Evolutionary conservation across 768 basidiomycete genomes (phyloP).

Genomic region (Kondoa malvinella): DNA sequence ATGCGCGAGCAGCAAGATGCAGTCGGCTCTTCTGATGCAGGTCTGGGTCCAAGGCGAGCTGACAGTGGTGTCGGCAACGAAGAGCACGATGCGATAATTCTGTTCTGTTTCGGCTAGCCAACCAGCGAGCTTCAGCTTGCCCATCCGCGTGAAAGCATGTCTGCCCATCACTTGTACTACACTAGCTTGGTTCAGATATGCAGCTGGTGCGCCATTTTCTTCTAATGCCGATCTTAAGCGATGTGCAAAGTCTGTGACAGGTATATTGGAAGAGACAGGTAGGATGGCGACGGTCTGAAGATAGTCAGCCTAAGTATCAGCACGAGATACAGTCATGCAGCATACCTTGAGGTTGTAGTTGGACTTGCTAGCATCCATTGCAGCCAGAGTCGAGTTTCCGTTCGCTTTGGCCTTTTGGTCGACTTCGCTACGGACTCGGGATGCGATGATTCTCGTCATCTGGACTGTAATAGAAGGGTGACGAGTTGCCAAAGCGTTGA

Average conservation of each 20-base stretch:
- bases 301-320: slow-evolving; percentile 32
- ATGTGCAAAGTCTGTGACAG: slow-evolving; percentile 71
- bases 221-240: slow-evolving; percentile 78
- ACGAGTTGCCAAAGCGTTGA: slow-evolving; percentile 60
- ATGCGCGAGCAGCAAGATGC: slow-evolving; percentile 81
- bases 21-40: slow-evolving; percentile 91
- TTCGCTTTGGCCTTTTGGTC: slow-evolving; percentile 28
- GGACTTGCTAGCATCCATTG: slow-evolving; percentile 48
- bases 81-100: slow-evolving; percentile 77
- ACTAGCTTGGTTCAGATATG: slow-evolving; percentile 82
- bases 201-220: slow-evolving; percentile 79
- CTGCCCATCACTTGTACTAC: slow-evolving; percentile 79
- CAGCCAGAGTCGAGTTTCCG: slow-evolving; percentile 17
- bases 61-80: slow-evolving; percentile 88
- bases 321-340: slow-evolving; percentile 10
- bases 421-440: slow-evolving; percentile 69
- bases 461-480: slow-evolving; percentile 28
- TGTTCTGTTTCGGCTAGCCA: slow-evolving; percentile 92
- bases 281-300: slow-evolving; percentile 79
- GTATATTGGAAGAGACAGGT: slow-evolving; percentile 70
- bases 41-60: slow-evolving; percentile 96
- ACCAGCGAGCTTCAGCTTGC: slow-evolving; percentile 80
- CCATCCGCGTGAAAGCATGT: slow-evolving; percentile 90
- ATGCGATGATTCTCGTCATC: slow-evolving; percentile 72
- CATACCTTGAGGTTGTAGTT: slow-evolving; percentile 50